phyloP scores from a whole-genome alignment of 2,329 filamentous ascomycete genomes.

The Sordariomycetes sp. region DNA sequence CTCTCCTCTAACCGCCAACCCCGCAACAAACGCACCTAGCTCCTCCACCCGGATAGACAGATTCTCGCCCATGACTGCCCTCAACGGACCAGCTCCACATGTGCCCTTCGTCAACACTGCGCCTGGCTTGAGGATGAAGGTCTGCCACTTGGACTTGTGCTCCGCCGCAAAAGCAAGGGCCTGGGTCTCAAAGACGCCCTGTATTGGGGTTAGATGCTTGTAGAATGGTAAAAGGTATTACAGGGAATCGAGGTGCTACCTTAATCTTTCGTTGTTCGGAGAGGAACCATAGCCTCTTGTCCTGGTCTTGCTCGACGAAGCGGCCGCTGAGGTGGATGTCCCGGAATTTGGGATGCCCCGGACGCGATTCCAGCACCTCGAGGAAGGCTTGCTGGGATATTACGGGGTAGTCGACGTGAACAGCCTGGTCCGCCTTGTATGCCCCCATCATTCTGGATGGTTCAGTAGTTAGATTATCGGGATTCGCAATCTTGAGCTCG shows the following conservation, averaged over 20 bases:
- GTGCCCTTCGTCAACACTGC: not conserved
- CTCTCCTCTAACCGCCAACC: slow-evolving; percentile 10
- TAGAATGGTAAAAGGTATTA: not conserved
- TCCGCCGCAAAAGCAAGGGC: slow-evolving; percentile 2
- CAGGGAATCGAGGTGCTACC: slow-evolving; percentile 7
- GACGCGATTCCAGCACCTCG: not conserved
- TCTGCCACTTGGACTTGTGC: not conserved
- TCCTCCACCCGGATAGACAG: slow-evolving; percentile 11
- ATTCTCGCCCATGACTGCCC: slow-evolving; percentile 9
- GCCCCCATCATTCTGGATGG: not conserved
- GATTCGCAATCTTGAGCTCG: too few species aligned
- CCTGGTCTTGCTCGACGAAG: slow-evolving; percentile 18
- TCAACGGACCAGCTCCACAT: slow-evolving; percentile 1
- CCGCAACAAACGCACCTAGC: slow-evolving; percentile 12
- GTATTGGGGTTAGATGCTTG: not conserved
- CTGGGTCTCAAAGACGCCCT: slow-evolving; percentile 11
- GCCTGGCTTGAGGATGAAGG: not conserved
- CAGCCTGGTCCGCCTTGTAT: not conserved
- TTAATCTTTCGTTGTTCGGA: slow-evolving; percentile 13
- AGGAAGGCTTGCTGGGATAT: not conserved
- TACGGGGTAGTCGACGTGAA: not conserved
- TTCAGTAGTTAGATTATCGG: not conserved
- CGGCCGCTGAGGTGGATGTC: slow-evolving; percentile 19
- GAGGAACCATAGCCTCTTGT: slow-evolving; percentile 14
- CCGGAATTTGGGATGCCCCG: slow-evolving; percentile 10